These are phyloP conservation scores for Ogataea nonfermentans DNA, from an alignment of 805 yeast genomes.

Conservation along the genomic window DNA sequence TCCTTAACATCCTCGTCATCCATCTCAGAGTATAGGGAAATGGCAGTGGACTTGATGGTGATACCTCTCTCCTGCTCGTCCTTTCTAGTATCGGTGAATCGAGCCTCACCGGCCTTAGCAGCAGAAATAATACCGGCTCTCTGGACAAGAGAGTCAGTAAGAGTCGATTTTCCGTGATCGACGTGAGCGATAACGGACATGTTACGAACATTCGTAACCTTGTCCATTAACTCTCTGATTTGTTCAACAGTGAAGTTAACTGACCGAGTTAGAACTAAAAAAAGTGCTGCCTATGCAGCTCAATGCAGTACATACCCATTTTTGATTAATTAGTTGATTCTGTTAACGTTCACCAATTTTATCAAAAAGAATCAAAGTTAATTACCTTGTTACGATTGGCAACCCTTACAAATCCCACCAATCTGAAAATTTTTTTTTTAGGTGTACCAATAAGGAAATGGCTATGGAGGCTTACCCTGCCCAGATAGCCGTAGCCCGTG, in stretches of 20 bases:
- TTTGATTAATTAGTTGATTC: conserved; percentile 12
- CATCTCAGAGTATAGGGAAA: conserved; percentile 90
- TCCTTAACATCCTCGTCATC: conserved; percentile 80
- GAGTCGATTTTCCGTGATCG: conserved; percentile 99
- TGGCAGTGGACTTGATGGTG: conserved; percentile 98
- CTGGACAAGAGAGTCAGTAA: conserved; percentile 98
- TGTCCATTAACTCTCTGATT: conserved; percentile 99
- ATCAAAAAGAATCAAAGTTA: conserved; percentile 12
- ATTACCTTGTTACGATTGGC: conserved; percentile 13
- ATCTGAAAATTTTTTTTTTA: conserved; percentile 13
- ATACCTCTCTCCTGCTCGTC: conserved; percentile 99
- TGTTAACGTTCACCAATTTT: conserved; percentile 12
- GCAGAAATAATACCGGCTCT: conserved; percentile 99
- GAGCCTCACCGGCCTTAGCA: conserved; percentile 99
- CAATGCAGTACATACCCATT: conserved; percentile 10
- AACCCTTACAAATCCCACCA: conserved; percentile 14
- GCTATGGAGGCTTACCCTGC: conserved; percentile 10
- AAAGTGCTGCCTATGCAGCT: background rate
- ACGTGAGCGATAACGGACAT: conserved; percentile 99
- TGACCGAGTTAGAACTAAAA: conserved; percentile 13
- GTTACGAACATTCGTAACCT: conserved; percentile 99
- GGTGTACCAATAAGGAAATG: conserved; percentile 13
- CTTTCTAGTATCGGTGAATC: conserved; percentile 99
- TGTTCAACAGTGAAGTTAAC: conserved; percentile 73
- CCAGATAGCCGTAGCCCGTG: background rate